Evolutionary conservation across 257 asterid species (phyloP).

Genomic region (Ocimum tenuiflorum): DNA sequence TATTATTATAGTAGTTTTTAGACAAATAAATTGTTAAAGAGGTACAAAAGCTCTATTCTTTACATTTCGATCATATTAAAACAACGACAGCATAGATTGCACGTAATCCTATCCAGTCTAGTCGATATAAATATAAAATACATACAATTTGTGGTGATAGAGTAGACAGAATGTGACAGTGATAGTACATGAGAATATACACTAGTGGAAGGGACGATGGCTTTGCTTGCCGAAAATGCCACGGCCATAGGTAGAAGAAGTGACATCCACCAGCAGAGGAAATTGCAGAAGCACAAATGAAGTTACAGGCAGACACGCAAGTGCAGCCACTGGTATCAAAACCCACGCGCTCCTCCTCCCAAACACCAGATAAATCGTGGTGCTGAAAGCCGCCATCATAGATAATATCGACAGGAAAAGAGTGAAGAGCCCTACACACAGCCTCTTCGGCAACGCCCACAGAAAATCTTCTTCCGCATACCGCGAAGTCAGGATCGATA

Average conservation of each 20-base stretch:
- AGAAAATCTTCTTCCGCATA: slow-evolving; percentile 10
- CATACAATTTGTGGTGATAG: no score
- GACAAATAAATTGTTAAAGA: no score
- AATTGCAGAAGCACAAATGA: slow-evolving; percentile 8
- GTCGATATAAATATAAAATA: no score
- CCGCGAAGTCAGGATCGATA: slow-evolving; percentile 3
- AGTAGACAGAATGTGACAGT: no score
- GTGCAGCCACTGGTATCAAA: neutral
- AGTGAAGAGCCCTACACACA: neutral
- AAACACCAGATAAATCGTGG: neutral
- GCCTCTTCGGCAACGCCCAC: neutral
- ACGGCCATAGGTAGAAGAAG: slow-evolving; percentile 1
- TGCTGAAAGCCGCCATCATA: slow-evolving; percentile 8
- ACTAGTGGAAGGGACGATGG: neutral
- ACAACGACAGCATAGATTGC: no score
- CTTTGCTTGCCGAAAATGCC: slow-evolving; percentile 9
- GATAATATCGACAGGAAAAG: neutral
- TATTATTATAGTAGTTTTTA: no score
- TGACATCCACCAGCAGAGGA: slow-evolving; percentile 3
- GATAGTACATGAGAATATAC: no score
- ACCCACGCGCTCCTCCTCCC: neutral
- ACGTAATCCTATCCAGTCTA: no score
- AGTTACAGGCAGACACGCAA: slow-evolving; percentile 4
- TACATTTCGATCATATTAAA: no score
- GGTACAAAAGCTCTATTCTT: no score